Conservation (phyloP, 768 basidiomycete genomes). For the Lactifluus hygrophoroides region DNA sequence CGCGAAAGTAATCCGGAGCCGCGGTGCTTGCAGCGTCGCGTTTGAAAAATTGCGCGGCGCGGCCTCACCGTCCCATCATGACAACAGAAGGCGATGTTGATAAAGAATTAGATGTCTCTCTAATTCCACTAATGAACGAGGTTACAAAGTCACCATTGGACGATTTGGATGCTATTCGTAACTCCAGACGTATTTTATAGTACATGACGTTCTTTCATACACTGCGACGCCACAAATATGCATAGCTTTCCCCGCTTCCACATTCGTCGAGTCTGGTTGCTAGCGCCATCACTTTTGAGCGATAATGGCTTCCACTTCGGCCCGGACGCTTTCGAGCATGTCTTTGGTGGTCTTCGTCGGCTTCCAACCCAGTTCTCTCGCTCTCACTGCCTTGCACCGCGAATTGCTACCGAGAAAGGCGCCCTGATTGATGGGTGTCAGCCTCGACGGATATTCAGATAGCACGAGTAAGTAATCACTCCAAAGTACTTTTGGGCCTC, state of each 20-base stretch:
- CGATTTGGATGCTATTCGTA: background rate
- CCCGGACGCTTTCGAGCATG: conserved; percentile 39
- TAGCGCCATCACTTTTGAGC: background rate
- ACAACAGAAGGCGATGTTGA: too few relatives aligned
- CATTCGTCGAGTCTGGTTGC: too few relatives aligned
- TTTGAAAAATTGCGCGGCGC: too few relatives aligned
- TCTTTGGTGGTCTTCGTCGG: conserved; percentile 41
- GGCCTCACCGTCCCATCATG: too few relatives aligned
- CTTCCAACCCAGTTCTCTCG: conserved; percentile 43
- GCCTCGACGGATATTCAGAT: background rate
- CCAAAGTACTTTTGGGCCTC: conserved; percentile 36
- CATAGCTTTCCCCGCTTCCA: too few relatives aligned
- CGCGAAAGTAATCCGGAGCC: too few relatives aligned
- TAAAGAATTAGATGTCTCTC: too few relatives aligned
- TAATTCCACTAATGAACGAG: too few relatives aligned
- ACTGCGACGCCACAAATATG: too few relatives aligned
- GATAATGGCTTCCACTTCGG: conserved; percentile 33
- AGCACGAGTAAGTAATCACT: background rate
- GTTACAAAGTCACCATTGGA: background rate
- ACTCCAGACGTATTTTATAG: background rate
- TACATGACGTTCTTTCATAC: background rate
- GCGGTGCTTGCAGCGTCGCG: too few relatives aligned
- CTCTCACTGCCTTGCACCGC: conserved; percentile 36
- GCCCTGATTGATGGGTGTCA: conserved; percentile 12
- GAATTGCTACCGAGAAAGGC: conserved; percentile 29